A percentile compares a stretch with the other conserved stretches of the same genome.
These are phyloP conservation scores for Paramecium biaurelia DNA, from an alignment of 73 alveolate species.

Conservation along the genomic window DNA sequence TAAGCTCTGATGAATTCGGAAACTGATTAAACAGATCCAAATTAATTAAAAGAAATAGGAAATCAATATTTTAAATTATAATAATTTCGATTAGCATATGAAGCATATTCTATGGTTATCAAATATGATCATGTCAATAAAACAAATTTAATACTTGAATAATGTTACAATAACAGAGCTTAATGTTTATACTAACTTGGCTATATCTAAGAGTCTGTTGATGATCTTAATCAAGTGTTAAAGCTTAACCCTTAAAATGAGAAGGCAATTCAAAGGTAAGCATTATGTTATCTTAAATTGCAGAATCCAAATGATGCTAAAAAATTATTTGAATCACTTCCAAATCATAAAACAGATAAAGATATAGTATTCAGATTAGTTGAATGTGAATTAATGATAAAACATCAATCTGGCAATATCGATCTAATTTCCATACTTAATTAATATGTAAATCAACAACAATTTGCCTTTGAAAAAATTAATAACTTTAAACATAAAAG, in stretches of 20 bases:
- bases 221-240: background rate
- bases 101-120: background rate
- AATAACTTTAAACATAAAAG: background rate
- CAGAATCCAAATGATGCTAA: background rate
- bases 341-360: background rate
- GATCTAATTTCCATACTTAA: background rate
- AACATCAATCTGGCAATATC: background rate
- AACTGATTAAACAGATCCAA: background rate
- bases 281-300: background rate
- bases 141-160: background rate
- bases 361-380: slow-evolving; percentile 2
- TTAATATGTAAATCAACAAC: background rate
- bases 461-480: background rate
- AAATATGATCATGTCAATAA: background rate
- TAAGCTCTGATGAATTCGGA: background rate
- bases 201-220: background rate
- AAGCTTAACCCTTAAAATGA: background rate
- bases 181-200: background rate
- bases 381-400: background rate
- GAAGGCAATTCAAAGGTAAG: background rate
- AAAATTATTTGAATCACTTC: background rate
- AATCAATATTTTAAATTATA: background rate
- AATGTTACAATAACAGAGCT: slow-evolving; percentile 19
- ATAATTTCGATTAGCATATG: background rate
- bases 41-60: background rate